Evolutionary conservation across 2,329 filamentous ascomycete genomes (phyloP).

Genomic region (Pleurostoma richardsiae): DNA sequence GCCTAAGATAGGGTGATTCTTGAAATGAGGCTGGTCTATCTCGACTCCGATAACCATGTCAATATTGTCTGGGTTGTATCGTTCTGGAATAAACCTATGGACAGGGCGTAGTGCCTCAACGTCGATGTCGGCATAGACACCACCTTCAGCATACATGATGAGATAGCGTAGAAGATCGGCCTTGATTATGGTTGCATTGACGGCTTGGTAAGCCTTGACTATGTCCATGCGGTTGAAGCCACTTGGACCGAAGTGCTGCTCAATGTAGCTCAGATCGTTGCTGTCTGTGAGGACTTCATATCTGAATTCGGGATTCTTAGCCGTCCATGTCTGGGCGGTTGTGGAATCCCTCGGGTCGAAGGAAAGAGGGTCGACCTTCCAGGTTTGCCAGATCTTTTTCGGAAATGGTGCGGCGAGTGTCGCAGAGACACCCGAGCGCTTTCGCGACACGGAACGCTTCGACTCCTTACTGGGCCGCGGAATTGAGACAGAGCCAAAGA

Average conservation of each 20-base stretch:
- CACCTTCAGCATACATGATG: constrained; percentile 62
- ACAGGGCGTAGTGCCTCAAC: constrained; percentile 32
- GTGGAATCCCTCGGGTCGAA: constrained; percentile 60
- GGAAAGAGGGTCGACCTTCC: constrained; percentile 63
- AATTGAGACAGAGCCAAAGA: constrained; percentile 14
- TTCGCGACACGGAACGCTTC: constrained; percentile 4
- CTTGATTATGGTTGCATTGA: constrained; percentile 61
- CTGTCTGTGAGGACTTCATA: constrained; percentile 66
- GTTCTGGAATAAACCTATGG: constrained; percentile 50
- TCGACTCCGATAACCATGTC: constrained; percentile 67
- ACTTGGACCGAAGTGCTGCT: constrained; percentile 58
- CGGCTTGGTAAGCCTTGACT: constrained; percentile 51
- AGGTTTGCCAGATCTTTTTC: constrained; percentile 68
- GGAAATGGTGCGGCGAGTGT: no score
- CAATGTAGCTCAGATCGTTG: constrained; percentile 63
- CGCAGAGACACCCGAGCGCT: constrained; percentile 8
- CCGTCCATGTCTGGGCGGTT: constrained; percentile 58
- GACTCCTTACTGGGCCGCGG: no score
- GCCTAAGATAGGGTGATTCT: constrained; percentile 58
- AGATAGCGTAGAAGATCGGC: constrained; percentile 62
- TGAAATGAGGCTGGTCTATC: constrained; percentile 63
- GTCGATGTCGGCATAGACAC: constrained; percentile 39
- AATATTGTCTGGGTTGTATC: constrained; percentile 58
- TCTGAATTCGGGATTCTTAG: constrained; percentile 59
- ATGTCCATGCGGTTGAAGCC: constrained; percentile 64